Evolutionary conservation across 2,329 filamentous ascomycete species (phyloP).

Genomic region (Claviceps monticola): DNA sequence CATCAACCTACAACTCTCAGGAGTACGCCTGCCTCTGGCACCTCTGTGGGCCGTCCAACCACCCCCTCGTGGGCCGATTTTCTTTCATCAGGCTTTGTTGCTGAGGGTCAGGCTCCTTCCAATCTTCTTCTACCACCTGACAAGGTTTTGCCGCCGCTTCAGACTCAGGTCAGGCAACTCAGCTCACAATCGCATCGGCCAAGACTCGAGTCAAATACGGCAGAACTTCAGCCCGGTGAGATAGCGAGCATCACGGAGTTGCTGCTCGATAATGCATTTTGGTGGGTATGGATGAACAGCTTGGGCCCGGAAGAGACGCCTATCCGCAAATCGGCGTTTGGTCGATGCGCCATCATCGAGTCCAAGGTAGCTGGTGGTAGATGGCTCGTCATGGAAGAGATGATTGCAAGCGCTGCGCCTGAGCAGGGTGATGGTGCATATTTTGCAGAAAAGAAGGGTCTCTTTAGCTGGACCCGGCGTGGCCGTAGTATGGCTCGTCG

Average conservation of each 20-base stretch:
- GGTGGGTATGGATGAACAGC: slow-evolving; percentile 99
- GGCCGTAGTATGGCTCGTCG: slow-evolving; percentile 49
- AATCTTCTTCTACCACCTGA: slow-evolving; percentile 79
- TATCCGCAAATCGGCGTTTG: slow-evolving; percentile 81
- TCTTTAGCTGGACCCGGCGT: slow-evolving; percentile 74
- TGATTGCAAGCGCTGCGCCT: slow-evolving; percentile 81
- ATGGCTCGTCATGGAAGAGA: slow-evolving; percentile 94
- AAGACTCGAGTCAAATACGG: slow-evolving; percentile 50
- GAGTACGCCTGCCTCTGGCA: slow-evolving; percentile 53
- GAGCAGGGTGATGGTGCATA: slow-evolving; percentile 77
- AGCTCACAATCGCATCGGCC: slow-evolving; percentile 78
- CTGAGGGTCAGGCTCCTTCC: slow-evolving; percentile 50
- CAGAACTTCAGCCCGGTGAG: slow-evolving; percentile 73
- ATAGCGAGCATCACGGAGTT: slow-evolving; percentile 80
- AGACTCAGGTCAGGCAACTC: slow-evolving; percentile 54
- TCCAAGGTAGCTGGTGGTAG: slow-evolving; percentile 67
- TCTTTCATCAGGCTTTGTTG: slow-evolving; percentile 80
- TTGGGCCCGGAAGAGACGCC: slow-evolving; percentile 79
- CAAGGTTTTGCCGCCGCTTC: slow-evolving; percentile 78
- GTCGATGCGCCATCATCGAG: slow-evolving; percentile 82
- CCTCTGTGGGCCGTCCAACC: slow-evolving; percentile 64
- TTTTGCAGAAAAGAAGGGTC: slow-evolving; percentile 88
- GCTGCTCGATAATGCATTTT: slow-evolving; percentile 88
- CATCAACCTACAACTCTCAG: slow-evolving; percentile 38
- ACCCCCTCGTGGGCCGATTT: slow-evolving; percentile 99